These are phyloP conservation scores for Xylaria sp. DNA, from an alignment of 2,329 filamentous ascomycete genomes.

Conservation along the genomic window DNA sequence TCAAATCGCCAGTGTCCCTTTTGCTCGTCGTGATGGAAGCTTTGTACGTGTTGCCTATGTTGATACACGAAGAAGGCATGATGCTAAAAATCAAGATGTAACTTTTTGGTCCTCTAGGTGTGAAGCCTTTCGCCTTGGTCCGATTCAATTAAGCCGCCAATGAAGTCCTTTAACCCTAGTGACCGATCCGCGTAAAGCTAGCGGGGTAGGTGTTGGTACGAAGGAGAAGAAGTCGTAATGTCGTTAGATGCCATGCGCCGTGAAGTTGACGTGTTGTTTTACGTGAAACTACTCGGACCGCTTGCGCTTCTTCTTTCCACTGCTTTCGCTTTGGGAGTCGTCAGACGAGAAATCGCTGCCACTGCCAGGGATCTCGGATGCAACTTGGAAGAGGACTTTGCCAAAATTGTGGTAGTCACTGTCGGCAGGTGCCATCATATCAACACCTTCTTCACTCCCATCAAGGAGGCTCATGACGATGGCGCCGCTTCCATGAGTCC, in stretches of 20 bases:
- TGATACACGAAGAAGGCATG: conserved; percentile 59
- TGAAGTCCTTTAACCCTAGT: conserved; percentile 45
- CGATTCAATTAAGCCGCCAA: conserved; percentile 38
- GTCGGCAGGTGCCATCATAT: conserved; percentile 58
- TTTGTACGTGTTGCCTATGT: conserved; percentile 51
- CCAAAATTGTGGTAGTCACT: conserved; percentile 77
- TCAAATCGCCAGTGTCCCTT: conserved; percentile 42
- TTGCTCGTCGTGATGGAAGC: conserved; percentile 50
- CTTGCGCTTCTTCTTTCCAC: conserved; percentile 81
- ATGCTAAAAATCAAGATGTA: conserved; percentile 53
- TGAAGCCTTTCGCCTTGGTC: conserved; percentile 41
- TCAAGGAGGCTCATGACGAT: conserved; percentile 92
- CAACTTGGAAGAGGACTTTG: conserved; percentile 83
- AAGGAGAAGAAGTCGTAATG: conserved; percentile 54
- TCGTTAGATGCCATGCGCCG: conserved; percentile 54
- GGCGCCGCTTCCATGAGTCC: conserved; percentile 90
- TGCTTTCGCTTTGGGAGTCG: conserved; percentile 57
- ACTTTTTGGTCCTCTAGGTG: conserved; percentile 54
- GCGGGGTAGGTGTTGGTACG: conserved; percentile 45
- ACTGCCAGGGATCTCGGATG: conserved; percentile 77
- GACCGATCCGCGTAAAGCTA: conserved; percentile 49
- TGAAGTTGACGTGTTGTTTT: conserved; percentile 46
- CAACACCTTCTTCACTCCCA: conserved; percentile 66
- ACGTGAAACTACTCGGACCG: conserved; percentile 66
- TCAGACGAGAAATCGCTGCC: conserved; percentile 68